Conservation (phyloP, 2,329 filamentous ascomycete species). For the Talaromyces sp. region DNA sequence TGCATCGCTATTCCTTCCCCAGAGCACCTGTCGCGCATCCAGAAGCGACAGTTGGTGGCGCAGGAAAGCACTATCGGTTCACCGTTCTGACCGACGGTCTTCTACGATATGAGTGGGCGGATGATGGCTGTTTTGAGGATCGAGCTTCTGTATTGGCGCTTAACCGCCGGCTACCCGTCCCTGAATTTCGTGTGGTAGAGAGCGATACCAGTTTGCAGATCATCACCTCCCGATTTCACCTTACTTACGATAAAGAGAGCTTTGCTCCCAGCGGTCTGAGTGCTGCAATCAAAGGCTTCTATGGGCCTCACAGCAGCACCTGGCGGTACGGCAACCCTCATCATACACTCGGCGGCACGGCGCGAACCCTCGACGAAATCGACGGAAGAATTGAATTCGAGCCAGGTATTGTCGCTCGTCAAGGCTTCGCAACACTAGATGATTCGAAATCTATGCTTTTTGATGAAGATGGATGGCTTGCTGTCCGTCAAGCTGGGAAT, state of each 20-base stretch:
- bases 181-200: slow-evolving; percentile 50
- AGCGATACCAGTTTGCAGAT: slow-evolving; percentile 52
- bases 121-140: slow-evolving; percentile 60
- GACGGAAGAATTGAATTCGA: slow-evolving; percentile 53
- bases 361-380: slow-evolving; percentile 54
- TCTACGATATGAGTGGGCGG: slow-evolving; percentile 61
- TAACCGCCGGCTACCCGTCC: slow-evolving; percentile 50
- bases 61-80: neutral
- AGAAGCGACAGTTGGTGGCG: slow-evolving; percentile 9
- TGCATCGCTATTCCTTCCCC: slow-evolving; percentile 12
- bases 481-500: slow-evolving; percentile 44
- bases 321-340: slow-evolving; percentile 55
- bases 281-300: slow-evolving; percentile 45
- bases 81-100: slow-evolving; percentile 55
- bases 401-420: slow-evolving; percentile 50
- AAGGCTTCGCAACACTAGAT: slow-evolving; percentile 53
- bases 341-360: slow-evolving; percentile 46
- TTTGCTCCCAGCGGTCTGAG: slow-evolving; percentile 54
- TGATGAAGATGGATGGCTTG: slow-evolving; percentile 52
- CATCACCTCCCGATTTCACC: slow-evolving; percentile 53
- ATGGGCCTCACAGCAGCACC: slow-evolving; percentile 38
- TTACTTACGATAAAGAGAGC: slow-evolving; percentile 57
- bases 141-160: slow-evolving; percentile 61
- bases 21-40: slow-evolving; percentile 4
- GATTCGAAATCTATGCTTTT: slow-evolving; percentile 59